phyloP scores from a whole-genome alignment of 345 rosid genomes.

The Gossypium mustelinum region DNA sequence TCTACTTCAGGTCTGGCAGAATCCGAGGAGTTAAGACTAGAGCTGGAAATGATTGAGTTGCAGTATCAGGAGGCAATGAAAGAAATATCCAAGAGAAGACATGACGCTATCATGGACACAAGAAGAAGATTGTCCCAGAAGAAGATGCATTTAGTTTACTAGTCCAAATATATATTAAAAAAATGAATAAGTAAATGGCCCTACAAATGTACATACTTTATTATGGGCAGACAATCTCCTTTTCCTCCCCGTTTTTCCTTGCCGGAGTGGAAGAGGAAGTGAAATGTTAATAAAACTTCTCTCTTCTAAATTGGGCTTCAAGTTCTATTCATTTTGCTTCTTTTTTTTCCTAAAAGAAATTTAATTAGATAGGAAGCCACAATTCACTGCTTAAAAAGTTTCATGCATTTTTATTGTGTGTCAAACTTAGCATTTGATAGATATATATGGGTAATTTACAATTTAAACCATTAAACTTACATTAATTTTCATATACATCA shows the following conservation, averaged over 20 bases:
- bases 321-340: not conserved
- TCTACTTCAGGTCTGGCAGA: conserved; percentile 18
- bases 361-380: too few relatives aligned
- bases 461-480: too few relatives aligned
- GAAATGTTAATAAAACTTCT: not conserved
- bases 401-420: too few relatives aligned
- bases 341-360: too few relatives aligned
- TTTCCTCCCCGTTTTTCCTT: not conserved
- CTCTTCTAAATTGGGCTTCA: not conserved
- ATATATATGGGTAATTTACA: too few relatives aligned
- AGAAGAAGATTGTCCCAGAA: conserved; percentile 37
- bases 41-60: conserved; percentile 54
- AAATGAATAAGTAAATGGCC: conserved; percentile 10
- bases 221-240: conserved; percentile 14
- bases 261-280: conserved; percentile 2
- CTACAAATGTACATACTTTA: conserved; percentile 40
- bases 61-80: conserved; percentile 55
- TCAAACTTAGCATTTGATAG: too few relatives aligned
- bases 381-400: too few relatives aligned
- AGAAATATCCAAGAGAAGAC: conserved; percentile 52
- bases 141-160: conserved; percentile 27
- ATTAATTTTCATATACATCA: too few relatives aligned
- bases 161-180: conserved; percentile 1
- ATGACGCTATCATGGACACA: conserved; percentile 59
- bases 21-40: conserved; percentile 42